Conservation (phyloP, 2,329 filamentous ascomycete genomes). For the Hymenotorrendiella dingleyae region DNA sequence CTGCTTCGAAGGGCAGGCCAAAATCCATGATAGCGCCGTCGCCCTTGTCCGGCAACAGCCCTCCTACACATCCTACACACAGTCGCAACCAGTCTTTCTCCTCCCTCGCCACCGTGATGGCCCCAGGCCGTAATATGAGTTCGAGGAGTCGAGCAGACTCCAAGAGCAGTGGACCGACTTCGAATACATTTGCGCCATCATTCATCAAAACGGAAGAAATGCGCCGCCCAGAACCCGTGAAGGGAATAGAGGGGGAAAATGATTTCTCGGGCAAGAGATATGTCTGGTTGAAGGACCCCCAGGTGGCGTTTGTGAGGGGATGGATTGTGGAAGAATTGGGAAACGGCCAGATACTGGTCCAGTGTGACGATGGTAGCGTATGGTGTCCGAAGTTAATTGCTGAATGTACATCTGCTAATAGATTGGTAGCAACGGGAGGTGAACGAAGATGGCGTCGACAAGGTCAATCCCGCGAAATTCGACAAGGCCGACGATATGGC, state of each 20-base stretch:
- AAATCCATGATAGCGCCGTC: conserved; percentile 60
- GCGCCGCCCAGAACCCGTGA: conserved; percentile 51
- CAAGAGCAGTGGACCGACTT: conserved; percentile 55
- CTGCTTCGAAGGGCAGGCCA: conserved; percentile 49
- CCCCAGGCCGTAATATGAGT: conserved; percentile 19
- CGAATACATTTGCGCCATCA: conserved; percentile 86
- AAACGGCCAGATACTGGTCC: conserved; percentile 67
- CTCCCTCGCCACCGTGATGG: conserved; percentile 38
- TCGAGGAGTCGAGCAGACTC: conserved; percentile 53
- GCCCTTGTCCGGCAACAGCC: conserved; percentile 31
- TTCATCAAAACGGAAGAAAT: conserved; percentile 90
- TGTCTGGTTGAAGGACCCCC: conserved; percentile 89
- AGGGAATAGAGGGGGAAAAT: conserved; percentile 90
- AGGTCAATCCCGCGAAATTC: conserved; percentile 98
- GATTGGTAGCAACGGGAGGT: conserved; percentile 73
- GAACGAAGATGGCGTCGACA: conserved; percentile 83
- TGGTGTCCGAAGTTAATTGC: conserved; percentile 31
- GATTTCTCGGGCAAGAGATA: conserved; percentile 99
- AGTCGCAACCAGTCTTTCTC: conserved; percentile 64
- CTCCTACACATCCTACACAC: conserved; percentile 41
- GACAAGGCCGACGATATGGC: conserved; percentile 99
- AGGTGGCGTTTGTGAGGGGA: conserved; percentile 84
- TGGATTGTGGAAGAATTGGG: conserved; percentile 81
- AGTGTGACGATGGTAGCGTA: conserved; percentile 89
- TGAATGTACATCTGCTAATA: conserved; percentile 11